These are phyloP conservation scores for Tuber melanosporum DNA, from an alignment of 495 filamentous ascomycete species.

Conservation along the genomic window DNA sequence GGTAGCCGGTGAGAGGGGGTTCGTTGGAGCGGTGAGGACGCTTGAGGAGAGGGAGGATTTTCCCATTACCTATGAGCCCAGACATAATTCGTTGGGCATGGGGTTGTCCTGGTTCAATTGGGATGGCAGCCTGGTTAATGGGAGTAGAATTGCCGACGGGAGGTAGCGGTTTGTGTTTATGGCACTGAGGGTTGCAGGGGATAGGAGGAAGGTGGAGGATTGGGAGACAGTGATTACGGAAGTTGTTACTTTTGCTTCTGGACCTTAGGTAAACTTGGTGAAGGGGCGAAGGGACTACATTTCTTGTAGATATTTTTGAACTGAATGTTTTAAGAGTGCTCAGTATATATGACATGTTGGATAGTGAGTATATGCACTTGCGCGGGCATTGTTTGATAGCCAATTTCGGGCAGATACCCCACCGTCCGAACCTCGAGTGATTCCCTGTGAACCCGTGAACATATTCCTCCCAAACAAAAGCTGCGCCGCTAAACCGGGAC, in stretches of 20 bases:
- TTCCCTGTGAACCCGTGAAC: not conserved
- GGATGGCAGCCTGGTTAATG: conserved; percentile 47
- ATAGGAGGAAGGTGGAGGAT: conserved; percentile 19
- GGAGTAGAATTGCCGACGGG: conserved; percentile 46
- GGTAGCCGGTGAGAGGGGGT: conserved; percentile 36
- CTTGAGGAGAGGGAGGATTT: conserved; percentile 40
- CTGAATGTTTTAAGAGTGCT: not conserved
- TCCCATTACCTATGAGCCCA: conserved; percentile 44
- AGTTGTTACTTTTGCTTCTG: conserved; percentile 21
- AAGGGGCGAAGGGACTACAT: not conserved
- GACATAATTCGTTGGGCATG: conserved; percentile 27
- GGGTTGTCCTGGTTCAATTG: conserved; percentile 41
- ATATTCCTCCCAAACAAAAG: not conserved
- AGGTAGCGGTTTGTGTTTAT: conserved; percentile 44
- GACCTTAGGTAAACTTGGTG: not conserved
- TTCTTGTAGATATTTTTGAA: conserved; percentile 1
- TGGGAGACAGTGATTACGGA: conserved; percentile 31
- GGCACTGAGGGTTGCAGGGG: conserved; percentile 29
- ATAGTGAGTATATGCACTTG: not conserved
- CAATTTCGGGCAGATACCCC: not conserved
- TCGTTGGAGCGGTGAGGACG: conserved; percentile 45
- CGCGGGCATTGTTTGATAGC: not conserved
- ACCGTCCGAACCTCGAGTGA: not conserved
- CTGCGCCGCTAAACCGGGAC: not conserved
- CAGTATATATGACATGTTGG: not conserved